phyloP scores from a whole-genome alignment of 1,139 yeast genomes.

The Yamadazyma epiphylla region DNA sequence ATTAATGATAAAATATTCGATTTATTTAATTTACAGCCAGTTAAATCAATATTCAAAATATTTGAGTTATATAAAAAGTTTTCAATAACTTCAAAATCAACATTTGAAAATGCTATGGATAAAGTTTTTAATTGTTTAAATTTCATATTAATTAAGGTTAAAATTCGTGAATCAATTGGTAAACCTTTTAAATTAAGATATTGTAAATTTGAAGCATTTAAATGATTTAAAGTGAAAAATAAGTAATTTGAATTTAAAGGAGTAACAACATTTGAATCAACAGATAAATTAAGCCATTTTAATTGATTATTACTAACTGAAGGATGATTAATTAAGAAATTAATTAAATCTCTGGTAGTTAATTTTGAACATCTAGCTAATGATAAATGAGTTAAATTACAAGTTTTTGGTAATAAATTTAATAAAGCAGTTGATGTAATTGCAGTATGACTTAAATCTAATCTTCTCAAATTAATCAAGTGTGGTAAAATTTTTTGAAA shows the following conservation, averaged over 20 bases:
- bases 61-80: constrained; percentile 38
- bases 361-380: constrained; percentile 75
- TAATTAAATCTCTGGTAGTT: constrained; percentile 69
- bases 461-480: constrained; percentile 56
- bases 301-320: constrained; percentile 55
- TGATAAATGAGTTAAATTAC: constrained; percentile 71
- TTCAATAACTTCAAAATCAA: constrained; percentile 48
- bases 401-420: constrained; percentile 45
- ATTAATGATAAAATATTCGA: constrained; percentile 21
- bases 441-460: constrained; percentile 82
- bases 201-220: constrained; percentile 48
- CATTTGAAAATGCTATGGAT: constrained; percentile 54
- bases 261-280: constrained; percentile 64
- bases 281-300: constrained; percentile 75
- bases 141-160: constrained; percentile 51
- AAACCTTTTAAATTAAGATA: constrained; percentile 74
- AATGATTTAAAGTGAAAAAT: constrained; percentile 50
- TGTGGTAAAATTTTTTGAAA: constrained; percentile 57
- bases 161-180: constrained; percentile 54
- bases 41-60: constrained; percentile 33
- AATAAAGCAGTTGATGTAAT: constrained; percentile 55
- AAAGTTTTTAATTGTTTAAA: constrained; percentile 59
- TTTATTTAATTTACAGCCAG: constrained; percentile 32
- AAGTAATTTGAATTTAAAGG: constrained; percentile 60
- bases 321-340: constrained; percentile 71